Evolutionary conservation across 768 basidiomycete genomes (phyloP), one percentile per base, ranked within the genome.

Genomic region (Guyanaporus albipodus): DNA sequence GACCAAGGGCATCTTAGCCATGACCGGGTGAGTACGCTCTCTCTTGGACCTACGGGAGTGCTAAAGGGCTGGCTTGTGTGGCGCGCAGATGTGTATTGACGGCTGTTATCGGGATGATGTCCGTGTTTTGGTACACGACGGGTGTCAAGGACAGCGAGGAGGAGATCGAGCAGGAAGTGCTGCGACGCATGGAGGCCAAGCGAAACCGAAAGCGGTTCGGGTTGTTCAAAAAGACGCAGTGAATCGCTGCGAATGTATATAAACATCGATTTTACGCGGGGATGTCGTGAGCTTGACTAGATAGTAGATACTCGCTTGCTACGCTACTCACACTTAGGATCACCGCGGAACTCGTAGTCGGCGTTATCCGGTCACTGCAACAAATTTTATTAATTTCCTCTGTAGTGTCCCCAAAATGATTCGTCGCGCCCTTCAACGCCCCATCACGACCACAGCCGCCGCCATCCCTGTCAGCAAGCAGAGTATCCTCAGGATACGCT

Each of bases 101-200:
- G 2, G 93, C 91, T 2, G 70, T 88, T 12, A 51, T 95, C 31
- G 95, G 95, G 1, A 87, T 96, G 83, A 52, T 72, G 8, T 76
- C 80, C 1, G 88, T 95, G 24, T 70, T 82, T 31, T 98, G 93
- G 91, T 98, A 98, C 67, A 70, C 85, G 29, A 70, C 82, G 37
- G 89, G 90, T n/a, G 80, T 79, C 5, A 69, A 69, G 46, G 71
- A 89, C 49, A 77, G 85, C 36, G 91, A 91, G 33, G 83, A 83
- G 54, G 92, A 95, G 70, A 75, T 90, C 28, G 90, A 91, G 62
- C 71, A 76, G 17, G 87, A 90, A 66, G 79, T 78, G 43, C 68
- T 75, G 52, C 66, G 69, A 52, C 69, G 73, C 45, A 67, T 83
- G 9, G 83, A 75, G 22, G 73, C 68, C 44, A 91, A 87, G 70